These are phyloP conservation scores for Sporobolomyces phaffii DNA, from an alignment of 768 basidiomycete genomes.

Conservation along the genomic window DNA sequence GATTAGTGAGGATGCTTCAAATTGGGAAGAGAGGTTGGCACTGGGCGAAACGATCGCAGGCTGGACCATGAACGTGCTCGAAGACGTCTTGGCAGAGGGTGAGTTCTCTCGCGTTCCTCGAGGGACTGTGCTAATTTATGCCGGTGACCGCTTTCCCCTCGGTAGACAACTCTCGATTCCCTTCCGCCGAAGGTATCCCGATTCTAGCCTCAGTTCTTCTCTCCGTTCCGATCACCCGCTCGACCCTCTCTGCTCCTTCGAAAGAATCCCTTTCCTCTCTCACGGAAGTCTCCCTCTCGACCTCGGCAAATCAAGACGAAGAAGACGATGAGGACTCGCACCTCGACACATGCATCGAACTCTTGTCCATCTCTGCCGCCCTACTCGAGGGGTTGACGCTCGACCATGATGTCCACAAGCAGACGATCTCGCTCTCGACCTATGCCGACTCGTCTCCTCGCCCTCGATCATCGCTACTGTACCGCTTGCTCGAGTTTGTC, in stretches of 20 bases:
- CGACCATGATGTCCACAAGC: conserved; percentile 7
- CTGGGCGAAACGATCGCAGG: conserved; percentile 4
- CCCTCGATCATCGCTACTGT: conserved; percentile 4
- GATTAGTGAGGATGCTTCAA: too few relatives aligned
- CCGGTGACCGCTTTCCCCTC: too few relatives aligned
- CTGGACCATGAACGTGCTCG: conserved; percentile 35
- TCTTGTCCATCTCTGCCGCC: conserved; percentile 24
- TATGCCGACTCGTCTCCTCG: neutral
- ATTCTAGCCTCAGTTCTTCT: conserved; percentile 23
- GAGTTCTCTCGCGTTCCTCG: neutral
- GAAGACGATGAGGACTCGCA: neutral
- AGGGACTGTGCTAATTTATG: too few relatives aligned
- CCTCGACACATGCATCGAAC: conserved; percentile 35
- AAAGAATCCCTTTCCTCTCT: neutral
- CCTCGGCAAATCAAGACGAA: neutral
- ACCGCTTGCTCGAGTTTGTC: conserved; percentile 35
- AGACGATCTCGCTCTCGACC: conserved; percentile 16
- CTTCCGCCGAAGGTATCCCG: neutral
- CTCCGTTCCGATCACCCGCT: neutral
- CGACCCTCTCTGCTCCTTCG: neutral
- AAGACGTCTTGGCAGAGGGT: conserved; percentile 30
- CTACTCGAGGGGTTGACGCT: conserved; percentile 32
- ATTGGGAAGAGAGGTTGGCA: conserved; percentile 10
- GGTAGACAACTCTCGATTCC: conserved; percentile 31
- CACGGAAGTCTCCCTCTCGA: neutral